Base-by-base conservation (phyloP, 2,329 filamentous ascomycete genomes). In the Fusarium nodosum region DNA sequence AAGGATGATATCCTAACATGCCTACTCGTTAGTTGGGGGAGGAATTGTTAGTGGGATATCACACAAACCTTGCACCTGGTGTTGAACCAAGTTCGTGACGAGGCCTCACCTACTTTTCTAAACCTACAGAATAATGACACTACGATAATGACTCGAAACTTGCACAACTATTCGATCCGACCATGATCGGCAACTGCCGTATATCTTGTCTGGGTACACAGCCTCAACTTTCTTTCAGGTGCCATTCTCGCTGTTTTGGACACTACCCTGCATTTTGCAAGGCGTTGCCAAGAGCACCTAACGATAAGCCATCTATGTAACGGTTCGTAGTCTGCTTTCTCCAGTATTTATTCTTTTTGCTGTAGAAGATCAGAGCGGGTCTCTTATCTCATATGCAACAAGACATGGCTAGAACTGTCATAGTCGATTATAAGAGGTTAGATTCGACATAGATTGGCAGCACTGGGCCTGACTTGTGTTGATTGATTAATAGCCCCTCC, bases 1-100 rank as follows among this genome's bases (percentile, higher is more conserved):
- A n/a, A 39, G 22, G 31, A 20, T 34, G 10, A 5, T 22, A 3
- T 28, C 20, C 26, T 65, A 66, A 51, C 60, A 48, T 1, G 1
- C 11, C 1, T 3, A 4, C 0, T 5, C 0, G 0, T 1, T 2
- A 4, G 3, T 1, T 11, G 10, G 0, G 47, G 7, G 5, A 0
- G 2, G 0, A 0, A 5, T 4, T 36, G 60, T 66, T 66, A 65
- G 18, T 0, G 18, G 15, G 6, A 7, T 60, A 66, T 45, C 42
- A 0, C 12, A 22, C 13, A 42, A 24, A 18, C 42, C 36, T 22
- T 56, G 26, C 24, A 26, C n/a, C 9, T 26, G 22, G 13, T 11
- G 22, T 12, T 8, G 7, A 46, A 60, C 12, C 47, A 28, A 51
- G 59, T 34, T 50, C 34, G 12, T 34, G 16, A 12, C 16, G 44